Base-by-base conservation (phyloP, 257 asterid species). In the Avicennia marina region DNA sequence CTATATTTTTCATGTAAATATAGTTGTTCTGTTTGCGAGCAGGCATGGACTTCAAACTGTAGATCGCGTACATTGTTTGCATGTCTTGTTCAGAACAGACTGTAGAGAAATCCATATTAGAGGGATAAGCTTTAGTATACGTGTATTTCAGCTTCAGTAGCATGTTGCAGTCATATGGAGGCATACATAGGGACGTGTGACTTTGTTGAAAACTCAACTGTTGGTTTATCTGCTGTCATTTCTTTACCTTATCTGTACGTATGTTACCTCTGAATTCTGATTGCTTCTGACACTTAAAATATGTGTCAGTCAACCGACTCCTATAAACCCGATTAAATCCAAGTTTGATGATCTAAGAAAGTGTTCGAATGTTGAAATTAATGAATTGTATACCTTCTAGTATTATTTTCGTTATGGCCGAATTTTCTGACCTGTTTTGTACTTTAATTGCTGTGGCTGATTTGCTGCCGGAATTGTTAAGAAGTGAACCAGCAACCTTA, bases 1-100 rank as follows among this genome's bases (percentile, higher is more conserved):
- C 7, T 25, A 7, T 33, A 19, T 63, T 61, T 56, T 57, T 5
- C 58, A 5, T 72, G 73, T 65, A 65, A 16, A 65, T 53, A 69
- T 48, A 12, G 4, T 19, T 21, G 2, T 42, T 2, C 11, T 53
- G 24, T 40, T 17, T 16, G 18, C 17, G 44, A 19, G 51, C 19
- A 59, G 55, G 60, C 61, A 65, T 45, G 49, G 12, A 57, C 39
- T 32, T 44, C 42, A 40, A 27, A 24, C 39, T 56, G 58, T 52
- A 56, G 67, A 56, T 53, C 41, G 25, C 60, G 43, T 41, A 51
- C 20, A 47, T 26, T 32, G 16, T n/a, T 33, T 41, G 3, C 40
- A 20, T 50, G 21, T 26, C 41, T 62, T 61, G 25, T 16, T 36
- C 56, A 58, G 29, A 46, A 55, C 38, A 48, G 13, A 26, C 21